Base-by-base conservation (phyloP, 352 stramenopile species). In the Phytophthora uliginosa region DNA sequence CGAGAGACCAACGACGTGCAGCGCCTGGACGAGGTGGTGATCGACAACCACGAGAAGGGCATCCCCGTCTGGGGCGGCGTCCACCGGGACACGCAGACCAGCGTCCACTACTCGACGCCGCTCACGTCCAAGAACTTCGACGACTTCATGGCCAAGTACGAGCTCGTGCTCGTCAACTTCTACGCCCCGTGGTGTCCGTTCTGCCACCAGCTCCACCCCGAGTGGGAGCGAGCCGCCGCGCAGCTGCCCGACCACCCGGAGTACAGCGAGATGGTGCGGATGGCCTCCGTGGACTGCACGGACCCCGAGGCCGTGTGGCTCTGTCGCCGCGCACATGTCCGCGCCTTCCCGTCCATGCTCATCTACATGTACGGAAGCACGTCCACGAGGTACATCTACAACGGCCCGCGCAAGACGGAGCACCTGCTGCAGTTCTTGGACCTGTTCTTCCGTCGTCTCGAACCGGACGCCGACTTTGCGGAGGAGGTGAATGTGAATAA, bases 281-380 rank as follows among this genome's bases (percentile, higher is more conserved):
- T 96, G 83, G 89, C 89, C 34, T 90, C 83, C 9, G 89, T 96
- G 34, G 85, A 96, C 73, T 96, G 89, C 74, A 92, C 82, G 10
- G 83, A 94, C 59, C 78, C 83, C 18, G 82, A 85, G 31, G 83
- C 87, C 8, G 71, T 77, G 28, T 82, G 75, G 71, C 74, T 96
- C 10, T 96, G 89, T 62, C 85, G 86, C 38, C 85, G 87, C 17
- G 83, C 86, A 10, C 79, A 90, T 34, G 92, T 96, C 59, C 84
- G 85, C 26, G 88, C 85, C 0, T 96, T 94, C 63, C 89, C 89
- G n/a, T 92, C 88, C 28, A 94, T 96, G 84, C 75, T 95, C 36
- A 95, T 95, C 58, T 95, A 95, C 79, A 92, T 95, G 80, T 95
- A 92, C 66, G 88, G 86, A 61, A 87, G 80, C 38, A 93, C 85